Percentiles rank a stretch among this genome's conserved stretches.
Conservation (phyloP, 331 rosid species). For the Rhamnella rubrinervis region DNA sequence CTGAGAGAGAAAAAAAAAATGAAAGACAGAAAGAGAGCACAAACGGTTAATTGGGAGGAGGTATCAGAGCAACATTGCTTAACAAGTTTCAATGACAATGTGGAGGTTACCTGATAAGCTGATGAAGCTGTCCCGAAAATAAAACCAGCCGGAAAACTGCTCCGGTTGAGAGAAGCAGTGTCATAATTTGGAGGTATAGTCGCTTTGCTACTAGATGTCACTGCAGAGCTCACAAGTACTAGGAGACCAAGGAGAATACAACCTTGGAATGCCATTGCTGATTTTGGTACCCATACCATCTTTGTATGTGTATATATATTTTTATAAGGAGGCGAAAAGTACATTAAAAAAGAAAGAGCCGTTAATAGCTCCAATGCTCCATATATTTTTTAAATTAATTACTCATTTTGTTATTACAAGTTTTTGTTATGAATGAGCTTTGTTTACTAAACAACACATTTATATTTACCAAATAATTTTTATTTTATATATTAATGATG, state of each 20-base stretch:
- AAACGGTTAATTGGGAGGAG: background rate
- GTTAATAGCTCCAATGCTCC: too few relatives aligned
- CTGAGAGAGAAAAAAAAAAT: background rate
- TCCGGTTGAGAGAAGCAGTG: slow-evolving; percentile 28
- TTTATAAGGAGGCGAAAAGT: too few relatives aligned
- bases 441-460: too few relatives aligned
- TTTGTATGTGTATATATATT: too few relatives aligned
- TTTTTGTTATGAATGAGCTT: too few relatives aligned
- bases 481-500: too few relatives aligned
- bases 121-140: slow-evolving; percentile 12
- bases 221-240: background rate
- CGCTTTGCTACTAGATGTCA: background rate
- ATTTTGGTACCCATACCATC: background rate
- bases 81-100: background rate
- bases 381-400: too few relatives aligned
- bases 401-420: background rate
- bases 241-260: background rate
- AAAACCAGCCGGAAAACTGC: slow-evolving; percentile 36
- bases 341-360: too few relatives aligned
- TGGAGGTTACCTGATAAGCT: background rate
- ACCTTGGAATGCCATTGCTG: slow-evolving; percentile 2
- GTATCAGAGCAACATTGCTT: background rate
- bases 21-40: background rate
- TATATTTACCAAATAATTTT: too few relatives aligned
- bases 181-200: background rate